A percentile compares a stretch with the other conserved stretches of the same genome.
These are phyloP conservation scores for Ulota crispa DNA, from an alignment of 225 moss, liverwort and hornwort genomes.

Conservation along the genomic window DNA sequence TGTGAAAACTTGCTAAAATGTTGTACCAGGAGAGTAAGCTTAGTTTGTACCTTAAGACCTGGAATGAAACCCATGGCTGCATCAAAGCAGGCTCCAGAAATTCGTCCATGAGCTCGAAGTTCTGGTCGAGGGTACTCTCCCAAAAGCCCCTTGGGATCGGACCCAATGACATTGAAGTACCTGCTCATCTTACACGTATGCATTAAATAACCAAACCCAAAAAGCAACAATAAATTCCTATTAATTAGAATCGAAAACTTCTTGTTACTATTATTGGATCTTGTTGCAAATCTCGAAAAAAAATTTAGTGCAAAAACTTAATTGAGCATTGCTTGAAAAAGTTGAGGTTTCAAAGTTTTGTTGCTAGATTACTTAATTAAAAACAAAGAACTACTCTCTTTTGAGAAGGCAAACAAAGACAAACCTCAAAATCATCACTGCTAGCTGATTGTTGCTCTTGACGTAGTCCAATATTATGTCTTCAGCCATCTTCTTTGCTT, in stretches of 20 bases:
- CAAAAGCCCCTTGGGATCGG: slow-evolving; percentile 72
- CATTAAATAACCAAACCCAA: neutral
- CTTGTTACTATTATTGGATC: no score
- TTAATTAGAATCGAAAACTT: neutral
- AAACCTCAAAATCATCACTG: slow-evolving; percentile 81
- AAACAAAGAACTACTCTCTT: neutral
- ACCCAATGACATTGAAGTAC: slow-evolving; percentile 97
- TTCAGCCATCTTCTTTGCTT: slow-evolving; percentile 98
- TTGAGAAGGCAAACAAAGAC: neutral
- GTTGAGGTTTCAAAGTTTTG: neutral
- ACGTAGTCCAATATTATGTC: slow-evolving; percentile 89
- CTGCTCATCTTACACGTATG: slow-evolving; percentile 33
- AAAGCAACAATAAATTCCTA: neutral
- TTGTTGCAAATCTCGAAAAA: neutral
- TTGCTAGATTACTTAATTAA: neutral
- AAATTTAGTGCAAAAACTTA: neutral
- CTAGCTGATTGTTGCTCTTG: slow-evolving; percentile 56
- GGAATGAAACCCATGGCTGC: slow-evolving; percentile 70
- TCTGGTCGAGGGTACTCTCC: slow-evolving; percentile 95
- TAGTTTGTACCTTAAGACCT: slow-evolving; percentile 59
- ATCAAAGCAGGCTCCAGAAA: slow-evolving; percentile 96
- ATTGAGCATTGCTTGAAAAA: neutral
- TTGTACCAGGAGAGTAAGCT: neutral
- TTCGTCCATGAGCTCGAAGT: slow-evolving; percentile 78
- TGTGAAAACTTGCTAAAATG: neutral